Evolutionary conservation across 768 basidiomycete species (phyloP).

Genomic region (Serendipita sp.): DNA sequence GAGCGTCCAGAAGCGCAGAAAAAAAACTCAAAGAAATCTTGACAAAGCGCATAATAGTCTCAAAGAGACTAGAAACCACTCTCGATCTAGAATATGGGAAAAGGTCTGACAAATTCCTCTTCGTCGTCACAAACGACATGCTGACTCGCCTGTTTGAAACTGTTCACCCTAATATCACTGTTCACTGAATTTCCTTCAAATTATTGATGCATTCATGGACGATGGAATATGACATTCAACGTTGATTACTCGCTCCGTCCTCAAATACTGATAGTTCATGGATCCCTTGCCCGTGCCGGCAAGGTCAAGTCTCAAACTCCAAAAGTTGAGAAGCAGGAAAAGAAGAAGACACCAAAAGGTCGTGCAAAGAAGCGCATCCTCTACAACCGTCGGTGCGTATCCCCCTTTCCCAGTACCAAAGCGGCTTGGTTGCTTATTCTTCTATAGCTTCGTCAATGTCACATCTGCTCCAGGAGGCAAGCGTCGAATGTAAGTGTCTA

Average conservation of each 20-base stretch:
- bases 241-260: background rate
- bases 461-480: conserved; percentile 83
- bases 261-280: conserved; percentile 53
- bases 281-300: conserved; percentile 97
- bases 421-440: conserved; percentile 4
- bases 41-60: background rate
- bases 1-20: background rate
- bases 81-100: conserved; percentile 1
- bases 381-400: conserved; percentile 77
- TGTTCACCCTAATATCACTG: too few species aligned
- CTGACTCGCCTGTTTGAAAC: background rate
- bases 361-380: conserved; percentile 93
- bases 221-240: background rate
- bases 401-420: background rate
- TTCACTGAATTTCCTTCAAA: background rate
- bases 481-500: conserved; percentile 79
- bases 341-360: conserved; percentile 95
- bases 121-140: background rate
- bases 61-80: background rate
- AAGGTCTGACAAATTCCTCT: background rate
- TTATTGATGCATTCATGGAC: background rate
- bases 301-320: conserved; percentile 98
- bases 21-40: background rate
- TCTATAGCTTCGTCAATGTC: conserved; percentile 74
- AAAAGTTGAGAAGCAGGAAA: conserved; percentile 97